phyloP scores from a whole-genome alignment of 148 eudicot genomes.

The Bassia scoparia region DNA sequence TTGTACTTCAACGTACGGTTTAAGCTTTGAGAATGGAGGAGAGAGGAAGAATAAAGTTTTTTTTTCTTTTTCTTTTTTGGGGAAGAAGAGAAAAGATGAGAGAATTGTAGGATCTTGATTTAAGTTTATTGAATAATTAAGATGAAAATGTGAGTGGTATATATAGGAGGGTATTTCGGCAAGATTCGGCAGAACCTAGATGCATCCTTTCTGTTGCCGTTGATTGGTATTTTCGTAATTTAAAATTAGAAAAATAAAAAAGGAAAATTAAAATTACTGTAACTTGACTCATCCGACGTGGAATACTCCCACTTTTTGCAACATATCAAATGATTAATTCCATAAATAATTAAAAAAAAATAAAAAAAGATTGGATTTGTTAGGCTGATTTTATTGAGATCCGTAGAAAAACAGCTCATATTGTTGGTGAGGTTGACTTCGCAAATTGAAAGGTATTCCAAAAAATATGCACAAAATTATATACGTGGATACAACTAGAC shows the following conservation, averaged over 20 bases:
- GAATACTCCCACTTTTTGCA: neutral
- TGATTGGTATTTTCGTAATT: neutral
- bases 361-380: neutral
- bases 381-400: neutral
- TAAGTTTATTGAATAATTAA: neutral
- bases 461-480: neutral
- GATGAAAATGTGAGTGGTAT: neutral
- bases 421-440: neutral
- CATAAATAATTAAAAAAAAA: neutral
- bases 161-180: neutral
- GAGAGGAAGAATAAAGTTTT: neutral
- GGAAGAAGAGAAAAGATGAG: neutral
- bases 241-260: neutral
- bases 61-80: neutral
- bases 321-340: neutral
- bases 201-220: neutral
- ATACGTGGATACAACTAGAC: slow-evolving; percentile 12
- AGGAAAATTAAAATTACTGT: neutral
- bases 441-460: slow-evolving; percentile 5
- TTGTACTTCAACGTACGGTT: neutral
- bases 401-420: slow-evolving; percentile 9
- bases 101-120: neutral
- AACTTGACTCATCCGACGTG: slow-evolving; percentile 16
- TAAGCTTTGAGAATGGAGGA: neutral
- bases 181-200: slow-evolving; percentile 7